A percentile compares a stretch with the other conserved stretches of the same genome.
Evolutionary conservation across 805 yeast species (phyloP).

Genomic region (Candida coleopterorum): DNA sequence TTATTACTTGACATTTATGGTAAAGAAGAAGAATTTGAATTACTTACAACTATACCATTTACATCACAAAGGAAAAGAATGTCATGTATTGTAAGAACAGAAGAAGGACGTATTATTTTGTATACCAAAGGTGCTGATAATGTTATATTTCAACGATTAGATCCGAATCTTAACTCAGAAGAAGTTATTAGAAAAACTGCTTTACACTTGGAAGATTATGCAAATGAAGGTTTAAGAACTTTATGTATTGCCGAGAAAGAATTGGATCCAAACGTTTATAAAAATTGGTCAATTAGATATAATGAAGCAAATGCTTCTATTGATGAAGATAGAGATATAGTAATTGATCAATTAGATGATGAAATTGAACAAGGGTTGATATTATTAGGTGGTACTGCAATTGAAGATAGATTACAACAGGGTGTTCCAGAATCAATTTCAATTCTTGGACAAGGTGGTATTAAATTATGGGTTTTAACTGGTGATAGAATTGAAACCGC

Average conservation of each 20-base stretch:
- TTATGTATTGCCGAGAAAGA: slow-evolving; percentile 62
- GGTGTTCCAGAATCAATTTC: slow-evolving; percentile 77
- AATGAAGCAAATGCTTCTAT: slow-evolving; percentile 54
- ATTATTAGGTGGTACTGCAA: slow-evolving; percentile 75
- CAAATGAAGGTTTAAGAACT: slow-evolving; percentile 75
- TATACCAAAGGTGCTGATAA: slow-evolving; percentile 75
- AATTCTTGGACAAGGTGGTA: slow-evolving; percentile 63
- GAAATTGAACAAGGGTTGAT: slow-evolving; percentile 55
- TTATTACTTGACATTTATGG: slow-evolving; percentile 46
- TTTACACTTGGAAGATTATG: slow-evolving; percentile 60
- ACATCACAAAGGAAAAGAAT: slow-evolving; percentile 72
- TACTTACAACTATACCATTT: slow-evolving; percentile 58
- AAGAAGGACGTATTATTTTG: slow-evolving; percentile 40
- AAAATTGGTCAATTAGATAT: slow-evolving; percentile 52
- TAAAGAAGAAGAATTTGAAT: slow-evolving; percentile 36
- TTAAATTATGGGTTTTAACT: slow-evolving; percentile 78
- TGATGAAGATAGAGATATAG: slow-evolving; percentile 53
- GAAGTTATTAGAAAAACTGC: slow-evolving; percentile 53
- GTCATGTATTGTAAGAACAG: slow-evolving; percentile 59
- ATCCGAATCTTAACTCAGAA: slow-evolving; percentile 31
- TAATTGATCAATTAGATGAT: slow-evolving; percentile 49
- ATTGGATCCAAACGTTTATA: slow-evolving; percentile 41
- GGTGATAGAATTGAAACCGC: slow-evolving; percentile 85
- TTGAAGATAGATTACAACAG: slow-evolving; percentile 72
- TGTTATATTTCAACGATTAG: slow-evolving; percentile 47